Base-by-base conservation (phyloP, 2,329 filamentous ascomycete species). In the Coleophoma crateriformis region DNA sequence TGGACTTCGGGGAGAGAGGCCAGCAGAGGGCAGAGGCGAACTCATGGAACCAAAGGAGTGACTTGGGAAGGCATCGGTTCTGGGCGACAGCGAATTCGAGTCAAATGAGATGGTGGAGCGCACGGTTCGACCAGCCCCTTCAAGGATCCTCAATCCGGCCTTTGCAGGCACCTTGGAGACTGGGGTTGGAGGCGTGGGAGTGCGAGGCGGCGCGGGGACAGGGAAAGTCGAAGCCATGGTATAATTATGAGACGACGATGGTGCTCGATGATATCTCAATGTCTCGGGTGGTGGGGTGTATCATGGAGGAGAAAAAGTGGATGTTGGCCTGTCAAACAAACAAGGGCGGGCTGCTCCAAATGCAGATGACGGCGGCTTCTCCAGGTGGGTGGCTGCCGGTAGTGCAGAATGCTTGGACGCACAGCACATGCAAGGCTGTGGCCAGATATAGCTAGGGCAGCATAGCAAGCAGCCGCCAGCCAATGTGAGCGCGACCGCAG, bases 131-230 rank as follows among this genome's bases (percentile, higher is more conserved):
- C 15, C 7, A 33, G 52, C 37, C 8, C 42, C 48, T 42, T 42
- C 54, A 53, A 55, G 43, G 35, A 58, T 54, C 45, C 61, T 56
- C 34, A 62, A 50, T 27, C 58, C 60, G 49, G 59, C 13, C 55
- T 52, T 43, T 52, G 46, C 60, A 57, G 75, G 8, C 6, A 7
- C 71, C 56, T 80, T 76, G 48, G 74, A 60, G 45, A 66, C 63
- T 53, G 68, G 63, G 61, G 77, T 74, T 55, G 82, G 82, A 57
- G 82, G 83, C 58, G 83, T 84, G 12, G 82, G 82, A 33, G 83
- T 84, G 58, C 79, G 74, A 49, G 83, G 82, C 53, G 80, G 81
- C 39, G 76, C 66, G 50, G 79, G 79, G 54, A 82, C 74, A 46
- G 80, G 77, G 55, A 81, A 72, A 57, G 71, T 72, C 51, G 79